Evolutionary conservation across 2,329 filamentous ascomycete genomes (phyloP).

Genomic region (Colletotrichum horii): DNA sequence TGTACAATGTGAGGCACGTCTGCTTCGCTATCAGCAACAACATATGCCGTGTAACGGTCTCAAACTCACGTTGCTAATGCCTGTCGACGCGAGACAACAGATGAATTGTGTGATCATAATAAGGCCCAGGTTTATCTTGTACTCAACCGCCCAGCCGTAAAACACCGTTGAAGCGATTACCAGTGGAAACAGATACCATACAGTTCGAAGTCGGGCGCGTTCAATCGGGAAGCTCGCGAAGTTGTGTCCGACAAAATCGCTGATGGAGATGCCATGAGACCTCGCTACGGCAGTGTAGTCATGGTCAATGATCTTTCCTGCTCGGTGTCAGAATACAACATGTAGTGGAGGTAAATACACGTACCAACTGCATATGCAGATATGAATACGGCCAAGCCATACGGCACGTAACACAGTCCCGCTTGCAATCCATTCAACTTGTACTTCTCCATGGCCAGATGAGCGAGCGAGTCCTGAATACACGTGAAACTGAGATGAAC

Average conservation of each 20-base stretch:
- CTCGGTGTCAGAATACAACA: background rate
- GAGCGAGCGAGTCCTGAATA: background rate
- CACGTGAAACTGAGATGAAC: background rate
- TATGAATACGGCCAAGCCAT: background rate
- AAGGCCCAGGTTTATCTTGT: background rate
- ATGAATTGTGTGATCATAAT: background rate
- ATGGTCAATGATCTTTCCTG: background rate
- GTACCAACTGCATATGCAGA: background rate
- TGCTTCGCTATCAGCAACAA: background rate
- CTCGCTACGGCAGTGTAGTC: background rate
- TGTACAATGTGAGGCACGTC: background rate
- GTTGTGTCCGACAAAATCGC: background rate
- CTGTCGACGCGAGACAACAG: background rate
- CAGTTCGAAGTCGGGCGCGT: background rate
- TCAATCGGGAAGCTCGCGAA: background rate
- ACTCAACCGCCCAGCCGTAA: background rate
- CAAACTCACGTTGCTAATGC: background rate
- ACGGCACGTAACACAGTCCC: background rate
- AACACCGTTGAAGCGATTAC: background rate
- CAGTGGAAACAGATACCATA: background rate
- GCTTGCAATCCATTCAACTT: background rate
- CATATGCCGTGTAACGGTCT: background rate
- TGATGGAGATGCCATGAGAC: background rate
- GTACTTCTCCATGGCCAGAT: background rate
- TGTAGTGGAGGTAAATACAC: background rate